A percentile compares a stretch with the other conserved stretches of the same genome.
Evolutionary conservation across 495 filamentous ascomycete species (phyloP).

Genomic region (Neurospora sp.): DNA sequence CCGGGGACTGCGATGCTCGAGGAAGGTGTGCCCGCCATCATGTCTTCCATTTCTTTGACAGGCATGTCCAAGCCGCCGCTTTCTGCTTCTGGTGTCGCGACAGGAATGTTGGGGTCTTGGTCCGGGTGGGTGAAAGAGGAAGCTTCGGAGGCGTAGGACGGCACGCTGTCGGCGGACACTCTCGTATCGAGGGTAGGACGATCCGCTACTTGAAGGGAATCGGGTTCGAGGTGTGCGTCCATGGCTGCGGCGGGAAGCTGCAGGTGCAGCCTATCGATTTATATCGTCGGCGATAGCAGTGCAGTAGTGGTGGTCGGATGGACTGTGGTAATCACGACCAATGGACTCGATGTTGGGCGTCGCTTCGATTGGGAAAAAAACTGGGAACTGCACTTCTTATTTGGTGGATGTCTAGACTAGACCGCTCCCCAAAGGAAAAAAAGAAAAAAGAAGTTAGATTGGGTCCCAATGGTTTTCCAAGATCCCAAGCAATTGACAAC

Average conservation of each 20-base stretch:
- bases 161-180: background rate
- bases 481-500: background rate
- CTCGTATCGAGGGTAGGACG: background rate
- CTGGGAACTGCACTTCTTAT: background rate
- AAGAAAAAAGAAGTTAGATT: background rate
- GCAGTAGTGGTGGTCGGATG: background rate
- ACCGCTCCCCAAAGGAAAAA: background rate
- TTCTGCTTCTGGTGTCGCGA: background rate
- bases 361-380: background rate
- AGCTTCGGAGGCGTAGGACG: background rate
- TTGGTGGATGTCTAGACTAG: background rate
- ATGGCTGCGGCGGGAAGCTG: background rate
- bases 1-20: background rate
- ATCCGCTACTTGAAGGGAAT: background rate
- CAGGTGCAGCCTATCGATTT: background rate
- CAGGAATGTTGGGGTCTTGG: background rate
- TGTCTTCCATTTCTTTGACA: background rate
- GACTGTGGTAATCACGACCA: background rate
- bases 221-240: background rate
- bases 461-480: background rate
- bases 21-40: background rate
- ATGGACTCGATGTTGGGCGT: background rate
- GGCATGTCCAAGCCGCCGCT: background rate
- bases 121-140: background rate
- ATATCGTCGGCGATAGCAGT: background rate